Percentiles rank a stretch among this genome's conserved stretches.
These are phyloP conservation scores for Cutaneotrichosporon cutaneum DNA, from an alignment of 1,284 basidiomycete genomes.

Conservation along the genomic window DNA sequence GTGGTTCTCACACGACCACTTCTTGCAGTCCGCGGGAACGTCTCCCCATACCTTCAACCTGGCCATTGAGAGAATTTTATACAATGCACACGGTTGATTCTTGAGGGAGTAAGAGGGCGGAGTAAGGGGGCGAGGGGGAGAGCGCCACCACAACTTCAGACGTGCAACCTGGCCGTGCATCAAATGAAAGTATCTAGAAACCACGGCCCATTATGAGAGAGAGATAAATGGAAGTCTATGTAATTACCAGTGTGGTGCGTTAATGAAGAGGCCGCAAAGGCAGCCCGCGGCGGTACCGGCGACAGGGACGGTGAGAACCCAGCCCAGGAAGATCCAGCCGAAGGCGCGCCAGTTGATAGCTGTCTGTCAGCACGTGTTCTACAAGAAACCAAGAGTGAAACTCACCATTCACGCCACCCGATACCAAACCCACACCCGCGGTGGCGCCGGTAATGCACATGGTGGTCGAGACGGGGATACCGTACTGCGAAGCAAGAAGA, in stretches of 20 bases:
- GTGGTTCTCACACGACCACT: too few species aligned
- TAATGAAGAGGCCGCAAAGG: constrained; percentile 52
- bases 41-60: too few species aligned
- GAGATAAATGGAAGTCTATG: neutral
- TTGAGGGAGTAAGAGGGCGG: too few species aligned
- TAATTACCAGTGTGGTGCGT: constrained; percentile 42
- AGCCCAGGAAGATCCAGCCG: constrained; percentile 48
- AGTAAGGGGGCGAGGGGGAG: too few species aligned
- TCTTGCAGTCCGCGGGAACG: too few species aligned
- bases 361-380: too few species aligned
- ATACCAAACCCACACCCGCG: constrained; percentile 49
- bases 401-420: constrained; percentile 48
- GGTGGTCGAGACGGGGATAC: constrained; percentile 53
- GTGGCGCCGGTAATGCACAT: constrained; percentile 51
- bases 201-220: constrained; percentile 3
- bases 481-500: constrained; percentile 54
- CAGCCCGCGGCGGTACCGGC: constrained; percentile 51
- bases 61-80: too few species aligned
- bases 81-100: too few species aligned
- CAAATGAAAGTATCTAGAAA: neutral
- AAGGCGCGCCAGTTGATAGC: constrained; percentile 51
- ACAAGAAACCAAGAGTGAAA: too few species aligned
- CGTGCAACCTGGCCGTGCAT: neutral
- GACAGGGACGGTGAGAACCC: constrained; percentile 54
- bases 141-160: too few species aligned